A percentile compares a stretch with the other conserved stretches of the same genome.
Evolutionary conservation across 345 rosid genomes (phyloP).

Genomic region (Melaleuca alternifolia): DNA sequence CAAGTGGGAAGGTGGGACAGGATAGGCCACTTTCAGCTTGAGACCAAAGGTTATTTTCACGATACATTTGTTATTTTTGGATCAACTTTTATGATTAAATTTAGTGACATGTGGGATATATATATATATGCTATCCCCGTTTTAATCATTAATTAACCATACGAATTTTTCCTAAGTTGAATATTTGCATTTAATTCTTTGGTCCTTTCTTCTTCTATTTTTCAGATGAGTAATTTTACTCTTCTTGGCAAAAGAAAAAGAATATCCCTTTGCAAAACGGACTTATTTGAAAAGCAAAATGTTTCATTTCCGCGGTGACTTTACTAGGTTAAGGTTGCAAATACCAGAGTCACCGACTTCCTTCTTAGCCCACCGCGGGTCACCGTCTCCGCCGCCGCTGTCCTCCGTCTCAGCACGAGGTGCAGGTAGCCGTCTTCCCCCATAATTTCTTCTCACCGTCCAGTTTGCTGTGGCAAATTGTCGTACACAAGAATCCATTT

Average conservation of each 20-base stretch:
- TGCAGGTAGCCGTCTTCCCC: background rate
- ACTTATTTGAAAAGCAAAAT: background rate
- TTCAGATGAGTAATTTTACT: background rate
- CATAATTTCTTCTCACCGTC: background rate
- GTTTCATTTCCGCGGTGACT: background rate
- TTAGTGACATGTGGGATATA: no score
- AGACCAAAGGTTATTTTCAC: no score
- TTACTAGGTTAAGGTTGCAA: background rate
- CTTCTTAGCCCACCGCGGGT: background rate
- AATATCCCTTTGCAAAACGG: background rate
- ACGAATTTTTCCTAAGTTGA: background rate
- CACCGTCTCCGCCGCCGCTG: background rate
- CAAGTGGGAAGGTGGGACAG: no score
- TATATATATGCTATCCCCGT: background rate
- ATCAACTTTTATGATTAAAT: no score
- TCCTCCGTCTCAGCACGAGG: background rate
- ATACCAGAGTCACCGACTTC: background rate
- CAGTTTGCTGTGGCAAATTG: background rate
- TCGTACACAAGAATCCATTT: background rate
- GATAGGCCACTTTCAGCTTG: no score
- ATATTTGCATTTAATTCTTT: background rate
- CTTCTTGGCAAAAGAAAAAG: background rate
- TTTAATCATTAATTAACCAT: background rate
- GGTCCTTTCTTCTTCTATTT: background rate
- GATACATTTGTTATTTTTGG: no score